These are phyloP conservation scores for Chalciporus pseudorubinellus DNA, from an alignment of 768 basidiomycete species.

Conservation along the genomic window DNA sequence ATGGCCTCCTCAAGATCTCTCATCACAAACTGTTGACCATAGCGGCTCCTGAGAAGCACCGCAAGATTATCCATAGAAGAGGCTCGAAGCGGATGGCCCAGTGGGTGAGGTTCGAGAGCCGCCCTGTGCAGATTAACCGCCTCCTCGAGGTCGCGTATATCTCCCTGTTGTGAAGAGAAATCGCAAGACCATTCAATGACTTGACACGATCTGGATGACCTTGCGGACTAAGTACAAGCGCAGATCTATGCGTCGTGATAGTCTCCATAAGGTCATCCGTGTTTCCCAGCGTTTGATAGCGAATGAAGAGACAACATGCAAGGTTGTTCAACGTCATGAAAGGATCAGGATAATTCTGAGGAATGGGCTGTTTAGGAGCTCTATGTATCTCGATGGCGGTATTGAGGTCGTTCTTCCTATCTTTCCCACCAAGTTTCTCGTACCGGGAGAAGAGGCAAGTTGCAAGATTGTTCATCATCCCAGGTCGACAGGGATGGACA, in stretches of 20 bases:
- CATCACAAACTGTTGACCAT: background rate
- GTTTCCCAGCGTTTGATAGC: background rate
- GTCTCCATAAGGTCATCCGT: background rate
- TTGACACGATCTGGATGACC: background rate
- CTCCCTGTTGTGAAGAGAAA: conserved; percentile 4
- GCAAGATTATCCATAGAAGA: conserved; percentile 1
- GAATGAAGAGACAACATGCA: background rate
- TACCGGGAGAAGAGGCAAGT: background rate
- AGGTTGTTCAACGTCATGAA: background rate
- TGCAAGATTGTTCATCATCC: background rate
- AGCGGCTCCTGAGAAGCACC: background rate
- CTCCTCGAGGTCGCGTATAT: background rate
- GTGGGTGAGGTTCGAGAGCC: background rate
- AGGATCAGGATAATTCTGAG: background rate
- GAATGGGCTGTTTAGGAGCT: background rate
- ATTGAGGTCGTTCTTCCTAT: background rate
- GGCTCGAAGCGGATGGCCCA: background rate
- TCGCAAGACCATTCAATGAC: conserved; percentile 17
- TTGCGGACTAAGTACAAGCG: background rate
- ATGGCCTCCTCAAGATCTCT: conserved; percentile 22
- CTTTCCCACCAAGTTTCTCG: background rate
- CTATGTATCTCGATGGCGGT: background rate
- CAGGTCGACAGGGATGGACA: background rate
- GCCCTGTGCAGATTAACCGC: background rate
- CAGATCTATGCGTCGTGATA: background rate